Percentiles rank a stretch among this genome's conserved stretches.
phyloP scores from a whole-genome alignment of 176 grass and related monocot genomes.

The Rhipidocladum racemiflorum region DNA sequence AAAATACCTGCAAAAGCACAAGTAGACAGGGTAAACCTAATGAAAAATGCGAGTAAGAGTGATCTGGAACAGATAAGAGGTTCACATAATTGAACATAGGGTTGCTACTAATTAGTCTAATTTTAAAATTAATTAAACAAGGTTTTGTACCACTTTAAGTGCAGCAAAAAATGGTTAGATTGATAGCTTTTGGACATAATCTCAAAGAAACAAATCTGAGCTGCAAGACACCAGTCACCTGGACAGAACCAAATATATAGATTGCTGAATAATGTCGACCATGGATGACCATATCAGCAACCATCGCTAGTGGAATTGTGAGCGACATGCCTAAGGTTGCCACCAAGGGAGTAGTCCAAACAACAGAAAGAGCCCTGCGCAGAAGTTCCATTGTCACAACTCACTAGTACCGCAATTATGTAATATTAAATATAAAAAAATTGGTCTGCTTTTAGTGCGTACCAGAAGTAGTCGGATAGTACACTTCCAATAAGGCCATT shows the following conservation, averaged over 20 bases:
- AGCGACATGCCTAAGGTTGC: constrained; percentile 97
- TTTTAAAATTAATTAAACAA: neutral
- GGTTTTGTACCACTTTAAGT: neutral
- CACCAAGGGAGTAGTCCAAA: constrained; percentile 96
- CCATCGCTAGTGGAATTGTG: constrained; percentile 94
- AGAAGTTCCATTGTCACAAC: constrained; percentile 9
- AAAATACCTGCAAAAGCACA: constrained; percentile 73
- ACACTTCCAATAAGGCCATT: constrained; percentile 94
- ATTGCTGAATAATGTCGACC: constrained; percentile 90
- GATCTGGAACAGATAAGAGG: neutral
- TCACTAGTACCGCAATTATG: neutral
- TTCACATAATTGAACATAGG: neutral
- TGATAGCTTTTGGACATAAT: neutral
- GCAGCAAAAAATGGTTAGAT: neutral
- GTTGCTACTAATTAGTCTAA: neutral
- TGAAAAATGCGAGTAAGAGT: neutral
- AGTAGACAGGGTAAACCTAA: neutral
- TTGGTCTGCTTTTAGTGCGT: neutral
- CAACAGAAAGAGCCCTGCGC: constrained; percentile 86
- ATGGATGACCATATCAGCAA: constrained; percentile 94
- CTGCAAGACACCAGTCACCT: constrained; percentile 47
- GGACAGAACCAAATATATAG: constrained; percentile 89
- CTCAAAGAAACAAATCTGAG: neutral
- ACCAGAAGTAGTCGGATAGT: constrained; percentile 97
- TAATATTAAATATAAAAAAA: neutral